Evolutionary conservation across 2,329 filamentous ascomycete genomes (phyloP), one percentile per base, ranked within the genome.

Genomic region (Xylaria sp.): DNA sequence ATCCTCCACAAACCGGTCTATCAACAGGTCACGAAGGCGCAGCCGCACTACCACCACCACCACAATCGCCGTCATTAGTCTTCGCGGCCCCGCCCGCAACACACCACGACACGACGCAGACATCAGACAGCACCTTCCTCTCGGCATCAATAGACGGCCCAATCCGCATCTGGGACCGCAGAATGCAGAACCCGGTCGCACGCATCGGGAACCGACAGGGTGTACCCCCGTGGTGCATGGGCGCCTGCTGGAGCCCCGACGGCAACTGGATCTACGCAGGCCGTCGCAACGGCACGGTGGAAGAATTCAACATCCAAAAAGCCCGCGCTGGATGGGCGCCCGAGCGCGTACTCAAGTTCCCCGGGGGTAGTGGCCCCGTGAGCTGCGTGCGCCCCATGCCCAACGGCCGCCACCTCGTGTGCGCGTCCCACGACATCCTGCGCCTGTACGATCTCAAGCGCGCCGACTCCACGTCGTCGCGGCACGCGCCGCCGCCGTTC

Each of bases 171-270:
- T 99, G 96, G 95, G 97, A 99, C 77, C 86, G 91, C 2, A 90
- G 96, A 23, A 88, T 92, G 71, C 88, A 88, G 0, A 87, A 91
- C 44, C 92, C 95, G 0, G 86, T 97, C 1, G 94, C 96, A 2
- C 89, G 91, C 34, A 95, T 98, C 66, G 85, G 86, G 1, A 93
- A 92, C 20, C 86, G 90, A 12, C 88, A 89, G 12, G 90, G 90
- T 20, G 92, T 94, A 0, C 95, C 96, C 0, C 96, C 95, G 0
- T 99, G 95, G 95, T 98, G 95, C 80, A 98, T 97, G 90, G 94
- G 93, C 73, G 94, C 94, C 0, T 97, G 94, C 82, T 99, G 96
- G 96, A 95, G 92, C 64, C 94, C 94, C 0, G 93, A 98, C 78
- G 96, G 96, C 15, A 98, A 98, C 81, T 94, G 89, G 80, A 94